These are phyloP conservation scores for Neofusicoccum kwambonambiense DNA, from an alignment of 2,329 filamentous ascomycete species.

Conservation along the genomic window DNA sequence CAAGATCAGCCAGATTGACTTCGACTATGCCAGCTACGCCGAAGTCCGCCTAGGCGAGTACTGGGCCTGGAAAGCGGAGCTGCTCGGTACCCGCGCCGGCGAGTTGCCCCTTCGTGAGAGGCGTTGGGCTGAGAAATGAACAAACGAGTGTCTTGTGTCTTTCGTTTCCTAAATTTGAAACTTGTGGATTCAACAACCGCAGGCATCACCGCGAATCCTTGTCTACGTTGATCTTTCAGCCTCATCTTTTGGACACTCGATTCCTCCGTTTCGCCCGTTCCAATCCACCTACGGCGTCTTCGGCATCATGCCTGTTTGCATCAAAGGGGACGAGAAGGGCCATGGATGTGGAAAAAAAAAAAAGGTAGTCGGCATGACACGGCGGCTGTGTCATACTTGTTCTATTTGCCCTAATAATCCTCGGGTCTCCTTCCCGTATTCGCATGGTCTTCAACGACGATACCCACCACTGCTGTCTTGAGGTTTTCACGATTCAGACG, in stretches of 20 bases:
- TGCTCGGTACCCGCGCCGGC: slow-evolving; percentile 61
- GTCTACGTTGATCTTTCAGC: not conserved
- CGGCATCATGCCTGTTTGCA: not conserved
- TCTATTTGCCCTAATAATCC: not conserved
- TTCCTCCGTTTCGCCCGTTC: not conserved
- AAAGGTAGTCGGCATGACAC: not conserved
- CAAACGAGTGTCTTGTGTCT: not conserved
- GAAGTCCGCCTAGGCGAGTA: slow-evolving; percentile 86
- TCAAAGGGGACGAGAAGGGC: not conserved
- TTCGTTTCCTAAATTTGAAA: not conserved
- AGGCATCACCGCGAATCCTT: not conserved
- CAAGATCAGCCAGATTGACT: slow-evolving; percentile 90
- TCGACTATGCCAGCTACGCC: slow-evolving; percentile 92
- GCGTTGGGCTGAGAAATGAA: slow-evolving; percentile 67
- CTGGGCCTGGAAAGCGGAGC: slow-evolving; percentile 82
- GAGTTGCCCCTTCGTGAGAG: slow-evolving; percentile 73
- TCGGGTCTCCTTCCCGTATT: not conserved
- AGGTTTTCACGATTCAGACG: not conserved
- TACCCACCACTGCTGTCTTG: slow-evolving; percentile 12
- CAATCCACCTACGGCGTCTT: not conserved
- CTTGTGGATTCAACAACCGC: slow-evolving; percentile 18
- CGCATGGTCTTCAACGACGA: slow-evolving; percentile 20
- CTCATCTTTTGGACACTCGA: not conserved
- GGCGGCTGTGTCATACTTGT: not conserved
- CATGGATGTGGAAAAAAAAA: not conserved